Evolutionary conservation across 768 basidiomycete species (phyloP), one percentile per base, ranked within the genome.

Genomic region (Leccinum truebloodii): DNA sequence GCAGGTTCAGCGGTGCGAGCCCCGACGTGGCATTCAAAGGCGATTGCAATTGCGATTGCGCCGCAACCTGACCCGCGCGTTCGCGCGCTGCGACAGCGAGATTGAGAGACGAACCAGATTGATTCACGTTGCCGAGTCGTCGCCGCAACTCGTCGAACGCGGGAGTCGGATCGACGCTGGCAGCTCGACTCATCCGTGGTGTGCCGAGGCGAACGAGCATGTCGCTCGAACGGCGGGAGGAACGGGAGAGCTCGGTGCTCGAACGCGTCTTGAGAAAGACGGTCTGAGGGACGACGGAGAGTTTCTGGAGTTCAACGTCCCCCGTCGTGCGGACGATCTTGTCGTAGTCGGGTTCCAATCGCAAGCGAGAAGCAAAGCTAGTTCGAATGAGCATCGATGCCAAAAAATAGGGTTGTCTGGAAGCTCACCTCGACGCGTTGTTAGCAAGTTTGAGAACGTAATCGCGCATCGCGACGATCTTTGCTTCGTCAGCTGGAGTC

Each of bases 241-340:
- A 69, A 48, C 65, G 67, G 9, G 74, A 59, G 12, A 73, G 57
- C 6, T 87, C 85, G 6, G 77, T 70, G 24, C 74, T 69, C 20
- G 72, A 52, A 20, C 63, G 62, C 28, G 83, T 69, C 67, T 83
- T 91, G 65, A 97, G 77, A 74, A 98, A 97, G 20, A 97, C 87
- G 0, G 94, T 97, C 60, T 92, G 93, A 13, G 94, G 94, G 0
- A 95, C 90, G 5, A 95, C 89, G 1, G 89, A 89, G 4, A 98
- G 85, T 67, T 92, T 94, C 67, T 89, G 90, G 44, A 99, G 81
- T 60, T 93, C 90, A 35, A 94, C 80, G 53, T 88, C 84, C 20
- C 83, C 84, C 9, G 80, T 82, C 5, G 84, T 79, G 69, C 85
- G 88, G 24, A 92, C 78, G 59, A 80, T 82, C 66, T 82, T 82